A percentile compares a stretch with the other conserved stretches of the same genome.
These are phyloP conservation scores for Yamadazyma takamatsuzukensis DNA, from an alignment of 805 yeast genomes.

Conservation along the genomic window DNA sequence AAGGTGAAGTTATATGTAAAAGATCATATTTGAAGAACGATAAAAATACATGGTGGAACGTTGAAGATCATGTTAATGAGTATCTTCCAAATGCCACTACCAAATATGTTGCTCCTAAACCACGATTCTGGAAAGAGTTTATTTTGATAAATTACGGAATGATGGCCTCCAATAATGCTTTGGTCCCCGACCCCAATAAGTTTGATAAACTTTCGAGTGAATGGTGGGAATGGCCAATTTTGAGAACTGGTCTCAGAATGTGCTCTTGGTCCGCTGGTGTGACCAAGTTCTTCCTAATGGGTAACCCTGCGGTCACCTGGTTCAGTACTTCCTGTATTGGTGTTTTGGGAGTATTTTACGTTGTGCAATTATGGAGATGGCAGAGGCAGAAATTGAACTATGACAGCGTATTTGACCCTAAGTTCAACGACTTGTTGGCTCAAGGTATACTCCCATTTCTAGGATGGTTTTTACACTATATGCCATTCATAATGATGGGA, in stretches of 20 bases:
- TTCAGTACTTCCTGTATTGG: constrained; percentile 26
- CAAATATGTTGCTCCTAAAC: constrained; percentile 36
- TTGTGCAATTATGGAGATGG: constrained; percentile 21
- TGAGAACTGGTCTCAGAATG: constrained; percentile 70
- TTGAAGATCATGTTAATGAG: constrained; percentile 64
- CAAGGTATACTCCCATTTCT: constrained; percentile 34
- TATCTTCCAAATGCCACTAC: constrained; percentile 32
- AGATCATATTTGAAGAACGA: constrained; percentile 48
- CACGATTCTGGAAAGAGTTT: constrained; percentile 67
- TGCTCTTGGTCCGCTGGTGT: constrained; percentile 64
- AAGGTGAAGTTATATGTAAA: constrained; percentile 75
- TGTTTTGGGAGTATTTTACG: constrained; percentile 17
- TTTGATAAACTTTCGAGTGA: constrained; percentile 66
- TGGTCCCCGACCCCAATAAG: constrained; percentile 75
- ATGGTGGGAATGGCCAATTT: constrained; percentile 90
- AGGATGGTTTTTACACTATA: constrained; percentile 39
- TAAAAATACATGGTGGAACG: constrained; percentile 76
- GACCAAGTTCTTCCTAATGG: constrained; percentile 63
- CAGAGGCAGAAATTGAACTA: constrained; percentile 27
- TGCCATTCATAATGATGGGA: constrained; percentile 41
- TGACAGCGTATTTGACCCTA: constrained; percentile 17
- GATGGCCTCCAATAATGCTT: constrained; percentile 84
- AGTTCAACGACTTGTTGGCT: constrained; percentile 25
- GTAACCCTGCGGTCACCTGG: constrained; percentile 80
- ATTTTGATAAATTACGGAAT: constrained; percentile 73